phyloP scores from a whole-genome alignment of 805 yeast species.

The Ogataea parapolymorpha region DNA sequence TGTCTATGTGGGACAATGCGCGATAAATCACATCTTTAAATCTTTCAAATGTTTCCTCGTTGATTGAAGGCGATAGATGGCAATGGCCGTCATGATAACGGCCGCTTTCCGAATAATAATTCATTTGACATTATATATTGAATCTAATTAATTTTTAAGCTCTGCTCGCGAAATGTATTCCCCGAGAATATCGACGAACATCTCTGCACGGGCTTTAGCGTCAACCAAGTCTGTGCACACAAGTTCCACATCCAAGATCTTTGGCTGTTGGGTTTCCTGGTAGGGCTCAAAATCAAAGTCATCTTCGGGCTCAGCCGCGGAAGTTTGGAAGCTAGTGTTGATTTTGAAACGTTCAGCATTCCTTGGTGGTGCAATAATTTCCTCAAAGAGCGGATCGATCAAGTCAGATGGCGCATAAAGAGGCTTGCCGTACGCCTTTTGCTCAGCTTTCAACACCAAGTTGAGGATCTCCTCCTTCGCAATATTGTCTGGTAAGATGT shows the following conservation, averaged over 20 bases:
- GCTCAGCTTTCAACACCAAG: slow-evolving; percentile 43
- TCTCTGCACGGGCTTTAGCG: slow-evolving; percentile 44
- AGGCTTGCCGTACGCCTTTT: slow-evolving; percentile 38
- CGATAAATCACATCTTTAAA: neutral
- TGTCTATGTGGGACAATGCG: neutral
- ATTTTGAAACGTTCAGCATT: slow-evolving; percentile 41
- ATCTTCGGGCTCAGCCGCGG: slow-evolving; percentile 13
- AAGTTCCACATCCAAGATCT: slow-evolving; percentile 34
- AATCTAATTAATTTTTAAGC: slow-evolving; percentile 5
- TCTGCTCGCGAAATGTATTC: slow-evolving; percentile 20
- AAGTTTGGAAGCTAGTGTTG: slow-evolving; percentile 28
- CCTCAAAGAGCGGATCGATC: slow-evolving; percentile 61
- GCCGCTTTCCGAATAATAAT: neutral
- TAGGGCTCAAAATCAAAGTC: slow-evolving; percentile 26
- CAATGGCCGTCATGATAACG: slow-evolving; percentile 39
- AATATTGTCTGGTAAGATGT: slow-evolving; percentile 28
- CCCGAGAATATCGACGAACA: slow-evolving; percentile 27
- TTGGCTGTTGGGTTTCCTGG: slow-evolving; percentile 18
- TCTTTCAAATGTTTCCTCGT: slow-evolving; percentile 3
- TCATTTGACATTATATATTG: slow-evolving; percentile 5
- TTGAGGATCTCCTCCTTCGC: slow-evolving; percentile 30
- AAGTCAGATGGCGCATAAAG: slow-evolving; percentile 41
- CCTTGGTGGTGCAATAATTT: slow-evolving; percentile 45
- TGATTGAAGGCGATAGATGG: slow-evolving; percentile 32
- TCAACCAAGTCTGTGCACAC: slow-evolving; percentile 40